A percentile compares a stretch with the other conserved stretches of the same genome.
phyloP scores from a whole-genome alignment of 2,329 filamentous ascomycete species.

The Exophiala viscosa region DNA sequence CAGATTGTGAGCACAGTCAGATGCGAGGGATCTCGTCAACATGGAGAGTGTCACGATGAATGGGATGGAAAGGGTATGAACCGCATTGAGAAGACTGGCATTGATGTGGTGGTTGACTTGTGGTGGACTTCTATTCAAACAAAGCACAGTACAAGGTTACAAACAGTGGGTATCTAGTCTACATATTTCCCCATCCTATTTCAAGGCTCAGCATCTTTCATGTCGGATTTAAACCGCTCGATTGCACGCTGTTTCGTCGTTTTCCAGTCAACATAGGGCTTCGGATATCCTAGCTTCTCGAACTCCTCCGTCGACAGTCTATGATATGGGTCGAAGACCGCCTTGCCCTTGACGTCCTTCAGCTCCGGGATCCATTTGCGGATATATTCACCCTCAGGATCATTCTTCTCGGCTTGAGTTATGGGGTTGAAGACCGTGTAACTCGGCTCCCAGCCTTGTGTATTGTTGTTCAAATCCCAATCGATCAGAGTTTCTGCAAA shows the following conservation, averaged over 20 bases:
- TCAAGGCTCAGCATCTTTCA: constrained; percentile 39
- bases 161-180: too few species aligned
- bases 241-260: constrained; percentile 61
- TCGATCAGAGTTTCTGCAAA: constrained; percentile 47
- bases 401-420: constrained; percentile 74
- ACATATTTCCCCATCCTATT: not conserved
- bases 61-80: too few species aligned
- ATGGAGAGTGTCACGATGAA: too few species aligned
- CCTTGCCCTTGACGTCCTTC: constrained; percentile 53
- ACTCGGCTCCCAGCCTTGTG: constrained; percentile 51
- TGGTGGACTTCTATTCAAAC: too few species aligned
- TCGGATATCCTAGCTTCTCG: constrained; percentile 63
- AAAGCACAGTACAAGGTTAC: too few species aligned
- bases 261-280: constrained; percentile 67
- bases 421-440: constrained; percentile 71
- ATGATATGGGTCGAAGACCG: constrained; percentile 47
- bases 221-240: constrained; percentile 60
- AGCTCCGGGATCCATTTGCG: constrained; percentile 72
- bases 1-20: too few species aligned
- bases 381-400: constrained; percentile 61
- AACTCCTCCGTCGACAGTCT: constrained; percentile 46
- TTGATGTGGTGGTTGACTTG: too few species aligned
- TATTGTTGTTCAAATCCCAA: constrained; percentile 46
- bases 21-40: too few species aligned
- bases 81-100: too few species aligned